Conservation (phyloP, 805 yeast species). For the Maudiozyma turicensis region DNA sequence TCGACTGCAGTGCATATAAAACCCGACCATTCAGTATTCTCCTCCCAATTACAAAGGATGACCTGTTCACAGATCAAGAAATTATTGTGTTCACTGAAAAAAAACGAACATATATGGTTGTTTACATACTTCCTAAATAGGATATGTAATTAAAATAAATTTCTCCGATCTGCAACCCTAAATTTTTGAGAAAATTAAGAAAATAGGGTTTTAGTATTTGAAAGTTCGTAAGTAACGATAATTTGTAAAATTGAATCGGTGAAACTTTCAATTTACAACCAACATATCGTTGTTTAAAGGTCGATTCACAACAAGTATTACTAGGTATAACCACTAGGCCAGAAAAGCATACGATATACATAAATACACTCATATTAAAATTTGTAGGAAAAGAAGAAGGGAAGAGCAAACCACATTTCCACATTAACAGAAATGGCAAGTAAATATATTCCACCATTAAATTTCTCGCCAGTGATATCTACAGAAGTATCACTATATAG, state of each 20-base stretch:
- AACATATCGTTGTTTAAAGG: too few species aligned
- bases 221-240: too few species aligned
- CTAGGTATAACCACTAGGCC: too few species aligned
- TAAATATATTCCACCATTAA: slow-evolving; percentile 76
- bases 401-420: neutral
- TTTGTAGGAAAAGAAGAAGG: neutral
- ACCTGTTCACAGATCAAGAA: neutral
- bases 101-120: neutral
- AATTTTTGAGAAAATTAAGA: too few species aligned
- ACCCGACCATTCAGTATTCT: too few species aligned
- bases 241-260: neutral
- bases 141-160: slow-evolving; percentile 1
- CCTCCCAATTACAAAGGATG: too few species aligned
- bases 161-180: neutral
- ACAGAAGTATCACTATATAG: slow-evolving; percentile 74
- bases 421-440: neutral
- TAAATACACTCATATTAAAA: too few species aligned
- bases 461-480: slow-evolving; percentile 63
- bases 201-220: neutral
- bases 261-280: neutral
- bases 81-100: too few species aligned
- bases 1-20: too few species aligned
- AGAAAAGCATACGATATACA: too few species aligned
- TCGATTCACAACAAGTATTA: too few species aligned
- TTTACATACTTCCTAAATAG: slow-evolving; percentile 4